phyloP scores from a whole-genome alignment of 2,329 filamentous ascomycete species.

The Rachicladosporium sp. region DNA sequence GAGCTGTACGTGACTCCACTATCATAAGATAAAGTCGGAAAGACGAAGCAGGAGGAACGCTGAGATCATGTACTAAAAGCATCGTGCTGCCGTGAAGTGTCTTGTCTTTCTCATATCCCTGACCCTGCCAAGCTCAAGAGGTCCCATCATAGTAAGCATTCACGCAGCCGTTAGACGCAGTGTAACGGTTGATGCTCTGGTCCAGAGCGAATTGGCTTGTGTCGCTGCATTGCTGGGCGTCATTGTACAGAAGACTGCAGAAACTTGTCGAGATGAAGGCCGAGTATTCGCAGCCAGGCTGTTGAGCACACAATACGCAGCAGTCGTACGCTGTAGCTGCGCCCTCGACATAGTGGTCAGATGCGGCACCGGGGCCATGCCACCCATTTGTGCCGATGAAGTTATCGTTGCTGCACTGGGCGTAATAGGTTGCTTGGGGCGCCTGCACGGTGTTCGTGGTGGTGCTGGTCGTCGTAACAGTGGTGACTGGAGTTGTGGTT shows the following conservation, averaged over 20 bases:
- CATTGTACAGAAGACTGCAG: neutral
- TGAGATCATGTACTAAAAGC: too few species aligned
- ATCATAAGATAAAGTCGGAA: too few species aligned
- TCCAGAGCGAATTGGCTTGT: neutral
- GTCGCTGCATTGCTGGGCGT: neutral
- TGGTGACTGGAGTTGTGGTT: slow-evolving; percentile 1
- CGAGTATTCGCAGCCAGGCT: neutral
- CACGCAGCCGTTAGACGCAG: neutral
- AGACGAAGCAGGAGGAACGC: too few species aligned
- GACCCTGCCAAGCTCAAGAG: too few species aligned
- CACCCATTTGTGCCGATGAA: neutral
- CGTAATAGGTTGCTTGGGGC: slow-evolving; percentile 1
- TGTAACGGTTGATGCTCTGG: neutral
- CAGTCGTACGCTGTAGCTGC: neutral
- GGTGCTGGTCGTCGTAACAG: neutral
- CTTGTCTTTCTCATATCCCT: too few species aligned
- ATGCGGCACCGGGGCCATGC: neutral
- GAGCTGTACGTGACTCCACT: too few species aligned
- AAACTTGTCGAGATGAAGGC: neutral
- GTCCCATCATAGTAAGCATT: neutral
- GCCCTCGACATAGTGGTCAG: neutral
- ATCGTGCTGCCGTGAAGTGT: too few species aligned
- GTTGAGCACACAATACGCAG: neutral
- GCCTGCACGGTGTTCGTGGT: slow-evolving; percentile 1
- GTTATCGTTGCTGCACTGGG: slow-evolving; percentile 2